Evolutionary conservation across 1,139 yeast species (phyloP), one percentile per base, ranked within the genome.

Genomic region (Debaryomycetaceae sp.): DNA sequence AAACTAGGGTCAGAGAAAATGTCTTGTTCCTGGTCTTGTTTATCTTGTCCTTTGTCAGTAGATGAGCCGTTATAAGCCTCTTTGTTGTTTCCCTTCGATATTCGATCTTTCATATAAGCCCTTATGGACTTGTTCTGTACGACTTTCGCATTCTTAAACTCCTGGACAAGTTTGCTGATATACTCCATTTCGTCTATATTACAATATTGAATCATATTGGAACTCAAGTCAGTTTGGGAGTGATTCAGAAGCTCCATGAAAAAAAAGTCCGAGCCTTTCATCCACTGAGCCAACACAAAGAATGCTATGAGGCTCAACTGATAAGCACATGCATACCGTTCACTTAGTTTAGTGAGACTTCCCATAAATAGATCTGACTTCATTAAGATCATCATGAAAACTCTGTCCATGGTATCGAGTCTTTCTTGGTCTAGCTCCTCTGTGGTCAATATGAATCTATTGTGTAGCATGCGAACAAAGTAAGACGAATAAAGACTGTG

Each of bases 361-460:
- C 78, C 78, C 36, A 74, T 76, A 53, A 74, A 74, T 14, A 72
- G 56, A 46, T 74, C 79, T 1, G 77, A 72, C 48, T 74, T 78
- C 3, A 63, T 51, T 24, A 74, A 53, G 5, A 69, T 65, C 44
- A 68, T 57, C n/a, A 58, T 59, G 46, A 72, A 72, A 37, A 74
- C 57, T 13, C 54, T 55, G 47, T 71, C 71, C 14, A 69, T 59
- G 3, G 67, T 68, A 36, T 68, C 69, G n/a, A 68, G 53, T 33
- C 76, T 56, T 33, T 57, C 57, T 23, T 55, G 52, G 39, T 47
- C 53, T 40, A 47, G 44, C 34, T 51, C 55, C 44, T 62, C 58
- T 34, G 62, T 49, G 4, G 70, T 57, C 30, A 72, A 59, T 8
- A 63, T 62, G 47, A 67, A 66, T 49, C 70, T 72, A 46, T 72